Evolutionary conservation across 2,329 filamentous ascomycete genomes (phyloP), one percentile per base, ranked within the genome.

Genomic region (Gaeumannomyces sp.): DNA sequence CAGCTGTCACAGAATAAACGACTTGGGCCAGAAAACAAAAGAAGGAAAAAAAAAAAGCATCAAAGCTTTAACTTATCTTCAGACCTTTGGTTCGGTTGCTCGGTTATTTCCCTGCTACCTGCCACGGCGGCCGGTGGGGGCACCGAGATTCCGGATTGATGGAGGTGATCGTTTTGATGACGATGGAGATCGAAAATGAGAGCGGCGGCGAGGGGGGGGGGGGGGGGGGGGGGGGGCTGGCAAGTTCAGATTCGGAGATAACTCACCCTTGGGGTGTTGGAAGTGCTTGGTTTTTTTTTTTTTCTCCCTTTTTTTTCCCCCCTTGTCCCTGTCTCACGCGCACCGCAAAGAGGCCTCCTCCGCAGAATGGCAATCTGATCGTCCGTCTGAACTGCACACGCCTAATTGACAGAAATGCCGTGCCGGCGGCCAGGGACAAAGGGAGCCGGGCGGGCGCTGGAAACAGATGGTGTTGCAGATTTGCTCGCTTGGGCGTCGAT

Each of bases 401-500:
- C 45, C 7, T 22, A 53, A 8, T 53, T 53, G 45, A n/a, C 45
- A 53, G 45, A 53, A 53, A n/a, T 53, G 11, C 22, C 22, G 22
- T 22, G 45, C 45, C 45, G 45, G 6, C 35, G 45, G 50, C 31
- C 58, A 59, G 28, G 29, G 31, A 38, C 45, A n/a, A n/a, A 4
- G 8, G 59, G 31, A 65, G 61, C 61, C 61, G 64, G 63, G 61
- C 45, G 2, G 38, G 45, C 53, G 66, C 62, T 73, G 70, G 66
- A 71, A 45, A 73, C 71, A 66, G 61, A 66, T 67, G 62, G 35
- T 66, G 71, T 72, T 64, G 65, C 70, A 73, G 70, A 62, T 25
- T 56, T 58, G 65, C 64, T 68, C 65, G 64, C 68, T 69, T 68
- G 63, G 63, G 27, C 66, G 68, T 67, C 67, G 70, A 72, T 72